Base-by-base conservation (phyloP, 2,329 filamentous ascomycete species). In the Colletotrichum magnum region DNA sequence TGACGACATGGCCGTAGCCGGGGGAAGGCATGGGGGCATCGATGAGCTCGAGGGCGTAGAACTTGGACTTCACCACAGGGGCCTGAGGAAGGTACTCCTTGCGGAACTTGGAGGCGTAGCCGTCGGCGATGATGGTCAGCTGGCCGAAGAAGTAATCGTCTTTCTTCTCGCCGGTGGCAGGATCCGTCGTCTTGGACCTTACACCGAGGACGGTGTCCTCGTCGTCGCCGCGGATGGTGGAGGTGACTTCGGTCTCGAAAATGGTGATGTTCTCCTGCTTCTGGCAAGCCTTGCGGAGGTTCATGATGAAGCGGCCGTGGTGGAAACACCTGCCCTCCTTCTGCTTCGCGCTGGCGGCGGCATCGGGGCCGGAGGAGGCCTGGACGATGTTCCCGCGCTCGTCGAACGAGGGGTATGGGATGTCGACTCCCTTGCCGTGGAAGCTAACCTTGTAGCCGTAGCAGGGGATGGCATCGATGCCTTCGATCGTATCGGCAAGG, bases 41-140 rank as follows among this genome's bases (percentile, higher is more conserved):
- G 77, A 96, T 93, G 72, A 99, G 88, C 80, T 99, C 95, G 41
- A 99, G 88, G 12, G 92, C 96, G 84, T 93, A 98, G 84, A 99
- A 99, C 82, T 94, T 96, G 76, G 92, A 95, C 76, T 91, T 91
- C 54, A 94, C 89, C 57, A 92, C 79, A 6, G 95, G 93, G 1
- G 86, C 82, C 67, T 88, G 86, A 32, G 84, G 83, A 68, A 95
- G 89, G 77, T 93, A 90, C 72, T 93, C 86, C 80, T 95, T 95
- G 74, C 96, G 91, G 84, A 98, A 98, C 76, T 93, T 95, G 76
- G 94, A 97, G 66, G 90, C 90, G 80, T 98, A 99, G 71, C 96
- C 96, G 81, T 99, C 95, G 58, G 94, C 93, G 48, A 96, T 88
- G 72, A 99, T 90, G 24, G 95, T 99, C 71, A 99, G 85, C 72